These are phyloP conservation scores for Penicillium verrucosum DNA, from an alignment of 2,329 filamentous ascomycete species.

Conservation along the genomic window DNA sequence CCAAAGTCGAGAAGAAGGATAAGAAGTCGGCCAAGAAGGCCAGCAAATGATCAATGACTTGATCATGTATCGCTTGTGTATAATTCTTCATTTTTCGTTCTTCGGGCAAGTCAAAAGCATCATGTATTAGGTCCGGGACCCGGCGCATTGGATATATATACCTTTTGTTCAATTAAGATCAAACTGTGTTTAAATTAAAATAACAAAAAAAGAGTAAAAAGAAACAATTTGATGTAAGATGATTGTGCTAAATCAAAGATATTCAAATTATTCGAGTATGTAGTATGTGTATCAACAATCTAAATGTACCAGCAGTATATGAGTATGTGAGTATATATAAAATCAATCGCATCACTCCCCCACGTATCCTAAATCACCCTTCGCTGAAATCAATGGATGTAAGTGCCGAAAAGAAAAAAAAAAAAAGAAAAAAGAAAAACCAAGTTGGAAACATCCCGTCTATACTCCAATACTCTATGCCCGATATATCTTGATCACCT, in stretches of 20 bases:
- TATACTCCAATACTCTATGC: slow-evolving; percentile 29
- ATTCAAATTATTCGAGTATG: background rate
- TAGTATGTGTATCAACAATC: slow-evolving; percentile 1
- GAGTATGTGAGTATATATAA: background rate
- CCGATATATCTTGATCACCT: slow-evolving; percentile 56
- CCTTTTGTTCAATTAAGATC: slow-evolving; percentile 22
- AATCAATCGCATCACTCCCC: background rate
- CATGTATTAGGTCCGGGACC: slow-evolving; percentile 21
- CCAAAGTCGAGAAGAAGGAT: slow-evolving; percentile 25
- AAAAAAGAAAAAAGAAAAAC: slow-evolving; percentile 1
- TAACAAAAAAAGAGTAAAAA: background rate
- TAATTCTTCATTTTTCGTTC: slow-evolving; percentile 14
- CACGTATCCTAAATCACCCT: background rate
- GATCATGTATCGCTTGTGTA: slow-evolving; percentile 17
- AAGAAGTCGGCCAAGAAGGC: slow-evolving; percentile 29
- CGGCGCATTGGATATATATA: slow-evolving; percentile 30
- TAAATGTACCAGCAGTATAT: slow-evolving; percentile 6
- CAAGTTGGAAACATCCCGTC: background rate
- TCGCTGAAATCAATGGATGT: slow-evolving; percentile 10
- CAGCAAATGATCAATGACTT: slow-evolving; percentile 25
- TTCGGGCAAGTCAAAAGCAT: slow-evolving; percentile 25
- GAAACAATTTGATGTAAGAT: background rate
- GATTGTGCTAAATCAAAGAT: background rate
- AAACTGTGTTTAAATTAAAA: slow-evolving; percentile 13
- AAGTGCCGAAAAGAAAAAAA: background rate